These are phyloP conservation scores for Epichloe scottii DNA, from an alignment of 2,329 filamentous ascomycete species.

Conservation along the genomic window DNA sequence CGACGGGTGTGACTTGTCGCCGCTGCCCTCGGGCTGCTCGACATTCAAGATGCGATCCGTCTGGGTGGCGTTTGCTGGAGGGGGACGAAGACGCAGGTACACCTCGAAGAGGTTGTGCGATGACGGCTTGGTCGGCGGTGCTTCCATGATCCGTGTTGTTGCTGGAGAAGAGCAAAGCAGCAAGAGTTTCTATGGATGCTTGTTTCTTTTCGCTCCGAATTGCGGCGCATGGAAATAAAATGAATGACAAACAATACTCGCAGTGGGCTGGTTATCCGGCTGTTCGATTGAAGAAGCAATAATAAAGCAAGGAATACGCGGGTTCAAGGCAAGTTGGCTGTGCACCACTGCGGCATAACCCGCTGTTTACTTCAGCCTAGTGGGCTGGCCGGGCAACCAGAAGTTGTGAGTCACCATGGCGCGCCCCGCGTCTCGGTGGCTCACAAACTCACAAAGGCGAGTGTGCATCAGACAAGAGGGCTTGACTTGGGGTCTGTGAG, in stretches of 20 bases:
- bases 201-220: background rate
- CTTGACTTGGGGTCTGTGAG: no score
- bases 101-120: conserved; percentile 69
- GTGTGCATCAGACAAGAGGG: no score
- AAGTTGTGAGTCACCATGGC: background rate
- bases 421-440: no score
- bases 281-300: no score
- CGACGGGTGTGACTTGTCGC: conserved; percentile 33
- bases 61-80: conserved; percentile 29
- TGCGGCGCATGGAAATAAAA: background rate
- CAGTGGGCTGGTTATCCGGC: no score
- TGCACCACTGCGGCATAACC: background rate
- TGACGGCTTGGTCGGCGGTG: conserved; percentile 10
- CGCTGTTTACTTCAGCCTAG: conserved; percentile 2
- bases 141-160: conserved; percentile 24
- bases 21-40: conserved; percentile 39
- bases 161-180: background rate
- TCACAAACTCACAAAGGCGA: no score
- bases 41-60: conserved; percentile 67
- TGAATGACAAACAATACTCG: no score
- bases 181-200: background rate
- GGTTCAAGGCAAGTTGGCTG: background rate
- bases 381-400: conserved; percentile 2
- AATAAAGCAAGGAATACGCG: no score
- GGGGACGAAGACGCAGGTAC: conserved; percentile 72